These are phyloP conservation scores for Ramalina peruviana DNA, from an alignment of 495 filamentous ascomycete species.

Conservation along the genomic window DNA sequence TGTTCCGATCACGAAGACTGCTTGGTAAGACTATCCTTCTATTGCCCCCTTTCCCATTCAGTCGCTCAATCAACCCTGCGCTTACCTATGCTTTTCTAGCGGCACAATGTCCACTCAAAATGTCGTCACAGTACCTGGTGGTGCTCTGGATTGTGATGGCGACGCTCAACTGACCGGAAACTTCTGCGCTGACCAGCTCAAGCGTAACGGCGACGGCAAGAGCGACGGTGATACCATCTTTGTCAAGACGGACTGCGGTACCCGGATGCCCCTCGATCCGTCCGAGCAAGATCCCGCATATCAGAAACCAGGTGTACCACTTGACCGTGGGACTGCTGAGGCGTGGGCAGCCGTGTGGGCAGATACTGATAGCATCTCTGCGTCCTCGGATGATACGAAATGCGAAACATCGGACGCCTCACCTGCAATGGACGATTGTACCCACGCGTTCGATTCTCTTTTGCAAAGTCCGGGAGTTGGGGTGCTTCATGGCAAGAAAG, in stretches of 20 bases:
- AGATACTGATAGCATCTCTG: too few relatives aligned
- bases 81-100: not conserved
- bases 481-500: too few relatives aligned
- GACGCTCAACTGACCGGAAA: not conserved
- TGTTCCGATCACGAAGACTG: slow-evolving; percentile 1
- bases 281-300: not conserved
- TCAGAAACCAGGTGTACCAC: not conserved
- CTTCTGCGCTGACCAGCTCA: not conserved
- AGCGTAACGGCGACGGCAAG: not conserved
- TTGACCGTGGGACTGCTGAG: too few relatives aligned
- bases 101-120: not conserved
- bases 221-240: slow-evolving; percentile 1
- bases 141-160: too few relatives aligned
- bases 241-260: slow-evolving; percentile 3
- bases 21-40: not conserved
- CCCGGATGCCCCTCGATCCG: not conserved
- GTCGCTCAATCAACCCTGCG: not conserved
- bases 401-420: too few relatives aligned
- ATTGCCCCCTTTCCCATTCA: not conserved
- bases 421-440: too few relatives aligned
- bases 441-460: too few relatives aligned
- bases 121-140: not conserved
- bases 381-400: too few relatives aligned
- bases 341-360: too few relatives aligned
- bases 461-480: too few relatives aligned